Base-by-base conservation (phyloP, 2,329 filamentous ascomycete genomes). In the Cercospora canescens region DNA sequence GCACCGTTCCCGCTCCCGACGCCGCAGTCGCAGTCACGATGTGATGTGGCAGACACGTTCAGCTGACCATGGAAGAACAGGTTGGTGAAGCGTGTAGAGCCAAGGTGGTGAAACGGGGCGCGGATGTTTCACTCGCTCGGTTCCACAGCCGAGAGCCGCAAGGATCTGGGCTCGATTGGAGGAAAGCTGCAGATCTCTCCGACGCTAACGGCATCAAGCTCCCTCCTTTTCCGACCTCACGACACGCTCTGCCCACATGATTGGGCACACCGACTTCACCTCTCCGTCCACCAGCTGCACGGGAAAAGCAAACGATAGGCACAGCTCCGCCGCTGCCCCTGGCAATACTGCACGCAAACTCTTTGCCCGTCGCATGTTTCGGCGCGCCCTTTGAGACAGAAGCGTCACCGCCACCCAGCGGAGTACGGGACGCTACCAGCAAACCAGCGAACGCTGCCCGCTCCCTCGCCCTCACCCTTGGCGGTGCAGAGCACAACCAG, bases 251-350 rank as follows among this genome's bases (percentile, higher is more conserved):
- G 24, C n/a, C 24, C 45, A 21, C 6, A 24, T 58, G 32, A 66
- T 66, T 66, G 64, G 64, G 18, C 35, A 54, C 50, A 8, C 48
- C 50, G 50, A 66, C 64, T 63, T 66, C 64, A 66, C 64, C 60
- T 62, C 48, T 54, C 26, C 24, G 30, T 55, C 50, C 21, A 24
- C 35, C 21, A 35, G 21, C 48, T 37, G 60, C 50, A 30, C 55
- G 24, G 24, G 18, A 60, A 50, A 56, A 26, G 60, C 60, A 34
- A 60, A 41, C 60, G 64, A 62, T 66, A 63, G 35, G 50, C 60
- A 63, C 30, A 63, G 61, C 55, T 48, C 28, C 60, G 41, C n/a
- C 35, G 48, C 28, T 52, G 39, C 45, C 64, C 64, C 60, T 63
- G 50, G 64, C 64, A 34, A 63, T 34, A 37, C 48, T 48, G 64